Evolutionary conservation across 257 asterid genomes (phyloP).

Genomic region (Plectranthus barbatus): DNA sequence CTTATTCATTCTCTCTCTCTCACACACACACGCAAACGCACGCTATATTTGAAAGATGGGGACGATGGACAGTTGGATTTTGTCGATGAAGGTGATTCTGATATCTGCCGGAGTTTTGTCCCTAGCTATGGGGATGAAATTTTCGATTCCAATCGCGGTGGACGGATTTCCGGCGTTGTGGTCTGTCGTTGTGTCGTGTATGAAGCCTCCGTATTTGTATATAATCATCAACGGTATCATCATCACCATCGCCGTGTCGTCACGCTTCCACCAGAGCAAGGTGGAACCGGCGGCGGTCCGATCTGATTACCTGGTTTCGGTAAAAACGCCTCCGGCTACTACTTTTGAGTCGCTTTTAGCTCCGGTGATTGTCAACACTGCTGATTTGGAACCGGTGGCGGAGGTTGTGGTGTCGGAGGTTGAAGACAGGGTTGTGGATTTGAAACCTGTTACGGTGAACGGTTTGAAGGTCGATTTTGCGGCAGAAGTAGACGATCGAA

Average conservation of each 20-base stretch:
- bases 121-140: slow-evolving; percentile 27
- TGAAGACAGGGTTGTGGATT: slow-evolving; percentile 21
- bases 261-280: slow-evolving; percentile 39
- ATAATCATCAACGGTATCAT: slow-evolving; percentile 65
- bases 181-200: slow-evolving; percentile 29
- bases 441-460: slow-evolving; percentile 42
- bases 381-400: slow-evolving; percentile 1
- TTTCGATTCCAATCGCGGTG: slow-evolving; percentile 31
- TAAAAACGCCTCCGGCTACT: slow-evolving; percentile 27
- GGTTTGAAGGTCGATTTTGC: slow-evolving; percentile 19
- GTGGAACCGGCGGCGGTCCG: slow-evolving; percentile 15
- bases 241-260: slow-evolving; percentile 51
- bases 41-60: slow-evolving; percentile 11
- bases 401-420: slow-evolving; percentile 21
- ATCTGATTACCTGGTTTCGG: slow-evolving; percentile 22
- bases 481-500: neutral
- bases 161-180: slow-evolving; percentile 39
- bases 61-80: slow-evolving; percentile 24
- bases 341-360: slow-evolving; percentile 9
- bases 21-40: neutral
- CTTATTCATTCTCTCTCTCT: neutral
- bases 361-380: slow-evolving; percentile 8
- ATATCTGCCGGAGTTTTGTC: slow-evolving; percentile 49
- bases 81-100: slow-evolving; percentile 36
- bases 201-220: slow-evolving; percentile 72